Conservation (phyloP, 805 yeast genomes). For the Candida endomychidarum region DNA sequence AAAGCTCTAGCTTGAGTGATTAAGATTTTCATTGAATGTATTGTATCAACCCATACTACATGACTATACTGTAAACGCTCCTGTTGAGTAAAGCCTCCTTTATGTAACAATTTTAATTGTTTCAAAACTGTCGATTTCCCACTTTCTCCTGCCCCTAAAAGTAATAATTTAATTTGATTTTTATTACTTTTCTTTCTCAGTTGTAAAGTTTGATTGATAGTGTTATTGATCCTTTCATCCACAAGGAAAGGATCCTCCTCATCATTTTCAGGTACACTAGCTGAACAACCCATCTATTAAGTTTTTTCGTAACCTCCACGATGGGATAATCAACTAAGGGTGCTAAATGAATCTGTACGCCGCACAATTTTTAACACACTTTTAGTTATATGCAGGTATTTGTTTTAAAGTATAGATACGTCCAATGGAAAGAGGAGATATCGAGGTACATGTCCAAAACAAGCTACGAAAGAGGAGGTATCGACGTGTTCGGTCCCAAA, state of each 20-base stretch:
- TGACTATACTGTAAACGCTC: slow-evolving; percentile 81
- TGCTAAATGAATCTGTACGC: not conserved
- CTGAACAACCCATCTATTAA: slow-evolving; percentile 64
- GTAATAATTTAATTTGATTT: slow-evolving; percentile 64
- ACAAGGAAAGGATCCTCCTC: slow-evolving; percentile 55
- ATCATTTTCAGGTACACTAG: slow-evolving; percentile 45
- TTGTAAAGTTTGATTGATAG: slow-evolving; percentile 62
- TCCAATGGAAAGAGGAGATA: no score
- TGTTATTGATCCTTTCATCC: slow-evolving; percentile 56
- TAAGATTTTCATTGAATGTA: slow-evolving; percentile 75
- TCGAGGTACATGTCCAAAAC: no score
- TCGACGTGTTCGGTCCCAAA: no score
- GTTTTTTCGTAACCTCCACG: no score
- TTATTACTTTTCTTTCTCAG: slow-evolving; percentile 51
- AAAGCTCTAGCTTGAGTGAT: slow-evolving; percentile 73
- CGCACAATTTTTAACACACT: slow-evolving; percentile 7
- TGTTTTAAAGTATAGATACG: no score
- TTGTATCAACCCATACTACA: slow-evolving; percentile 90
- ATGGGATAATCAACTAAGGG: no score
- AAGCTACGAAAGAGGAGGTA: no score
- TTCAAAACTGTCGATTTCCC: slow-evolving; percentile 92
- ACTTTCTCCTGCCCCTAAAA: slow-evolving; percentile 93
- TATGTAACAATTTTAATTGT: slow-evolving; percentile 82
- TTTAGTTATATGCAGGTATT: slow-evolving; percentile 1
- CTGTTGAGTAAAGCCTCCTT: slow-evolving; percentile 76